phyloP scores from a whole-genome alignment of 371 early-diverging fungal genomes.

The Furculomyces boomerangus region DNA sequence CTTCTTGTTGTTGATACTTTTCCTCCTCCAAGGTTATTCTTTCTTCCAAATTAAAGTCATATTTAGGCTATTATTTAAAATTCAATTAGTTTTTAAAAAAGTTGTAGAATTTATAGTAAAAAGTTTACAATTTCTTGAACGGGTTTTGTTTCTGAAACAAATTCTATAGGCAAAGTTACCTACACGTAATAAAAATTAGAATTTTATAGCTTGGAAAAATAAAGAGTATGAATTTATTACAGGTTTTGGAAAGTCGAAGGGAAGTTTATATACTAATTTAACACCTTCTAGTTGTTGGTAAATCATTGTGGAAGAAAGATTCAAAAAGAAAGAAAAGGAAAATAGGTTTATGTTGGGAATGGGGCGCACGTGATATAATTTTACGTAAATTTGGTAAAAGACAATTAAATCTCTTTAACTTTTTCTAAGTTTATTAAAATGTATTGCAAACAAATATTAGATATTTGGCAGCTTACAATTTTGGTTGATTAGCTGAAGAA shows the following conservation, averaged over 20 bases:
- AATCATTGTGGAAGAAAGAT: too few species aligned
- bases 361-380: too few species aligned
- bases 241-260: constrained; percentile 1
- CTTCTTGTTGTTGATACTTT: not conserved
- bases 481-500: too few species aligned
- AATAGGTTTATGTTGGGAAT: too few species aligned
- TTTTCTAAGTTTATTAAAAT: too few species aligned
- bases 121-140: not conserved
- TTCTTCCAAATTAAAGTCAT: not conserved
- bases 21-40: not conserved
- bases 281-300: not conserved
- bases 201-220: not conserved
- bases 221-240: not conserved
- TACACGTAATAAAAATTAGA: not conserved
- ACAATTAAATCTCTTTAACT: too few species aligned
- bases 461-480: too few species aligned
- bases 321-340: too few species aligned
- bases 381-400: too few species aligned
- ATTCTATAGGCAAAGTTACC: not conserved
- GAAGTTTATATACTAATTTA: not conserved
- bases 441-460: too few species aligned
- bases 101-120: not conserved
- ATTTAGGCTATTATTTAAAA: not conserved
- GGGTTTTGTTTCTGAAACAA: not conserved
- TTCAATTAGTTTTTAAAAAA: not conserved